Evolutionary conservation across 2,329 filamentous ascomycete genomes (phyloP).

Genomic region (Lachnellula arida): DNA sequence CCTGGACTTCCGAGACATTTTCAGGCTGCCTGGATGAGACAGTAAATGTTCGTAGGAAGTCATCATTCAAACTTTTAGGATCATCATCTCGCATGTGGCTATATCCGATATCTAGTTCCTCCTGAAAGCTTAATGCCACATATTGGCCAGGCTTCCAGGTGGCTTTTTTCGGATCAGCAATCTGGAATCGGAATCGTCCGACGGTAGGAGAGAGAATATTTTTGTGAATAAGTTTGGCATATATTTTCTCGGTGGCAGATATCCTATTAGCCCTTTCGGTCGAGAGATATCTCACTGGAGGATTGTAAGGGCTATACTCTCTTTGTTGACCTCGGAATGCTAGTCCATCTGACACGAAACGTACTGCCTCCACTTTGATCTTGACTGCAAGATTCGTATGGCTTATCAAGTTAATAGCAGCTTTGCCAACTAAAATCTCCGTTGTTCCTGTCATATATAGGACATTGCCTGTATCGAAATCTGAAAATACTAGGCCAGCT

Average conservation of each 20-base stretch:
- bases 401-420: slow-evolving; percentile 59
- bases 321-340: slow-evolving; percentile 59
- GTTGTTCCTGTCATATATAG: slow-evolving; percentile 68
- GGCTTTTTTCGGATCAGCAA: slow-evolving; percentile 34
- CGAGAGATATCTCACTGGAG: slow-evolving; percentile 59
- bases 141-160: slow-evolving; percentile 70
- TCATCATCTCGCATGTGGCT: slow-evolving; percentile 81
- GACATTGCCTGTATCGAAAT: slow-evolving; percentile 67
- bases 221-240: slow-evolving; percentile 54
- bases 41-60: slow-evolving; percentile 80
- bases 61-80: slow-evolving; percentile 75
- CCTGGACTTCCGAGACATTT: slow-evolving; percentile 16
- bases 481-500: slow-evolving; percentile 67
- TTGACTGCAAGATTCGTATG: slow-evolving; percentile 69
- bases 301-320: slow-evolving; percentile 74
- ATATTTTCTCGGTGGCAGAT: slow-evolving; percentile 11
- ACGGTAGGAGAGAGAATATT: slow-evolving; percentile 61
- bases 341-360: slow-evolving; percentile 61
- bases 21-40: slow-evolving; percentile 50
- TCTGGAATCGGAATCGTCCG: slow-evolving; percentile 57
- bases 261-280: slow-evolving; percentile 44
- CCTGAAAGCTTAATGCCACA: slow-evolving; percentile 67
- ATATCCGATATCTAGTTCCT: slow-evolving; percentile 68
- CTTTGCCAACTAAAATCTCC: slow-evolving; percentile 59
- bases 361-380: slow-evolving; percentile 55